Evolutionary conservation across 352 stramenopile genomes (phyloP).

Genomic region (Phytopythium boreale): DNA sequence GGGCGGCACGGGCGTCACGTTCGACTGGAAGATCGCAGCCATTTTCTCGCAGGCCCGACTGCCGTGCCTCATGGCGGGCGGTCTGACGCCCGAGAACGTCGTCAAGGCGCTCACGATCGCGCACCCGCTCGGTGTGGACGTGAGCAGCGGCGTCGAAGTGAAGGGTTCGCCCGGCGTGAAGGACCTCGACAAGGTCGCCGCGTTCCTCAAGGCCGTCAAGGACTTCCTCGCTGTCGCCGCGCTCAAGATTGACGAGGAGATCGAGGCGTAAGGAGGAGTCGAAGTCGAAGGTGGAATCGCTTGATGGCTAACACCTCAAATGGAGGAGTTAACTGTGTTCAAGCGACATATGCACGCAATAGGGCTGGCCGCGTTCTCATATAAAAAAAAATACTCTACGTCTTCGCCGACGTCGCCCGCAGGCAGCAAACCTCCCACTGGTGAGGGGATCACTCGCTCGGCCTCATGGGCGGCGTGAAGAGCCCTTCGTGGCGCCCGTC

Average conservation of each 20-base stretch:
- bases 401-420: background rate
- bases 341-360: background rate
- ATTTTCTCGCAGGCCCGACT: conserved; percentile 88
- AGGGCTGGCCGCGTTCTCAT: background rate
- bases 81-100: conserved; percentile 94
- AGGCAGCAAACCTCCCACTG: background rate
- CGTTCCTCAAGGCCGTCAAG: conserved; percentile 65
- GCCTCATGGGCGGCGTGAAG: background rate
- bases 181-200: conserved; percentile 50
- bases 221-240: conserved; percentile 51
- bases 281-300: too few relatives aligned
- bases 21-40: conserved; percentile 96
- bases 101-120: conserved; percentile 79
- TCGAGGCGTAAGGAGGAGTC: conserved; percentile 21
- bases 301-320: background rate
- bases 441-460: background rate
- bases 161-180: conserved; percentile 66
- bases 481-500: background rate
- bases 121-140: conserved; percentile 93
- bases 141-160: conserved; percentile 94
- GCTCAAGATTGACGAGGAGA: conserved; percentile 69
- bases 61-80: conserved; percentile 96
- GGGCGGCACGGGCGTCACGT: conserved; percentile 91
- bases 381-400: background rate
- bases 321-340: background rate